Evolutionary conservation across 345 rosid genomes (phyloP).

Genomic region (Acer saccharum): DNA sequence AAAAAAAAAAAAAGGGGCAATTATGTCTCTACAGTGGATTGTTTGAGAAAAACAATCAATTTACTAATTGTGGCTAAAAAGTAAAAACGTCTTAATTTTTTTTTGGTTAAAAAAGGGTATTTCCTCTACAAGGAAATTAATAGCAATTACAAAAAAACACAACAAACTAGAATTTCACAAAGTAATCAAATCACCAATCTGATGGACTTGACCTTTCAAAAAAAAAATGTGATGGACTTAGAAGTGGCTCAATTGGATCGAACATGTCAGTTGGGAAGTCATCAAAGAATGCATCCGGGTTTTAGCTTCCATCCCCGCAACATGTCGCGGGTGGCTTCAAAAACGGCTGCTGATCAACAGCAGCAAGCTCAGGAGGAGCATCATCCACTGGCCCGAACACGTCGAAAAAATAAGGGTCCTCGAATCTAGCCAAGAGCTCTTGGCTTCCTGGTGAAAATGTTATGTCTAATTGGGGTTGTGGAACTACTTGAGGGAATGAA

Average conservation of each 20-base stretch:
- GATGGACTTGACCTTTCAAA: conserved; percentile 30
- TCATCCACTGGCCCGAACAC: conserved; percentile 48
- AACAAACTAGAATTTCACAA: background rate
- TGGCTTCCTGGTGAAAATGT: conserved; percentile 56
- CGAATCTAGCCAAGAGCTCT: conserved; percentile 55
- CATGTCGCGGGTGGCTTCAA: conserved; percentile 40
- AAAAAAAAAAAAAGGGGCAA: no score
- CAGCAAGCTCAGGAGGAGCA: conserved; percentile 34
- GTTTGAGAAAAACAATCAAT: no score
- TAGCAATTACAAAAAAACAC: background rate
- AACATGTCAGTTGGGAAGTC: conserved; percentile 76
- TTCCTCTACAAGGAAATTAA: no score
- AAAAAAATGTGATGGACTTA: conserved; percentile 9
- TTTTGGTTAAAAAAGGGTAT: no score
- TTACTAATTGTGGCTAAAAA: no score
- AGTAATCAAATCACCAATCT: conserved; percentile 23
- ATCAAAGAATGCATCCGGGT: conserved; percentile 58
- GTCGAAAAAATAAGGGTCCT: conserved; percentile 55
- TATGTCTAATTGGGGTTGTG: conserved; percentile 38
- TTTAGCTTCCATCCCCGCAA: conserved; percentile 35
- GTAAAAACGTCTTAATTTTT: no score
- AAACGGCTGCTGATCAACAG: conserved; percentile 41
- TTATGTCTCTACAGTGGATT: no score
- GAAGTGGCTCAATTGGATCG: conserved; percentile 60
- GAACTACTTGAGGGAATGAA: conserved; percentile 31